Base-by-base conservation (phyloP, 192 early-diverging fungal species). In the Backusella tarrabulga region DNA sequence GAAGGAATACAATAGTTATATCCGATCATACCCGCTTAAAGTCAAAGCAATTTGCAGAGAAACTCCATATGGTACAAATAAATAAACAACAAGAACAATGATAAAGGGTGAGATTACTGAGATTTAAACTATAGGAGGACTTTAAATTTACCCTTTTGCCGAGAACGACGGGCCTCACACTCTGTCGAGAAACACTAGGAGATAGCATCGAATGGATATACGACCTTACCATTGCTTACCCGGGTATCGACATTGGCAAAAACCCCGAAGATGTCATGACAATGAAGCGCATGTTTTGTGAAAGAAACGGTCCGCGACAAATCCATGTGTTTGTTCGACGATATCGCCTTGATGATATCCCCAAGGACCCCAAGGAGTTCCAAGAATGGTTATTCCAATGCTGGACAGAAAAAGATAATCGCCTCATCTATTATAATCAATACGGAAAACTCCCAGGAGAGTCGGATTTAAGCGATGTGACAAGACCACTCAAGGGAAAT, bases 221-320 rank as follows among this genome's bases (percentile, higher is more conserved):
- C 74, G 97, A 99, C 80, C 73, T 96, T 6, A 97, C 98, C 2
- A 88, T 99, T 15, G 98, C 94, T 11, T 96, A 97, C 76, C 88
- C 91, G 73, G 95, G 95, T 1, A 80, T 97, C 15, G 81, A 81
- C 19, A 78, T 83, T 26, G 92, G 88, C 9, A 87, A 95, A 74
- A 92, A 93, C n/a, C 78, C 78, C 3, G 94, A 97, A 75, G 92
- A 97, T 66, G 85, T 91, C 72, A 96, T 96, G 76, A 93, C 92
- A 3, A 79, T 97, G 7, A 86, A 89, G 75, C 86, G 90, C 67
- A 89, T 94, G 73, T 98, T 95, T 67, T 86, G 95, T 50, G 83
- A 91, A 63, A 81, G 90, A 14, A 82, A 85, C 3, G 93, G 92
- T 50, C 97, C 96, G 17, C 83, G 89, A 60, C 83, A 91, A 46